These are phyloP conservation scores for cucumber (Cucumis sativus) DNA, from an alignment of 306 rosid species.

Conservation along the genomic window DNA sequence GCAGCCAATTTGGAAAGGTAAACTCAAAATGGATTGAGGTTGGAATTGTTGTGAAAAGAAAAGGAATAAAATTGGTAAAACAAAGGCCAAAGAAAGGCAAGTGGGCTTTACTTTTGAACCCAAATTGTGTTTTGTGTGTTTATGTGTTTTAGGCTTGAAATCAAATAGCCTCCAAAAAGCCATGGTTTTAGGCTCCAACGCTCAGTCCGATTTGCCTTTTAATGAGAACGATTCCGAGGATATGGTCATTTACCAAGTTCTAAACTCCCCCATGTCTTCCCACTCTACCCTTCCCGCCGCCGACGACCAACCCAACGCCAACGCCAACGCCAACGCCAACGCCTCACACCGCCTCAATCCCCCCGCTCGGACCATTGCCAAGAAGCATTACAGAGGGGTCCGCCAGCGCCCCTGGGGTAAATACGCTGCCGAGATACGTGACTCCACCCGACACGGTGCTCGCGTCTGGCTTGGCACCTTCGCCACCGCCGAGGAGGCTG, in stretches of 20 bases:
- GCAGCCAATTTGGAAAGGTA: not conserved
- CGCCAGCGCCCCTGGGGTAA: constrained; percentile 88
- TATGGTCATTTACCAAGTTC: constrained; percentile 73
- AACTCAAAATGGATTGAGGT: not conserved
- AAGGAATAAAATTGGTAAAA: not conserved
- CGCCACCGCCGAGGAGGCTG: constrained; percentile 80
- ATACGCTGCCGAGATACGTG: constrained; percentile 86
- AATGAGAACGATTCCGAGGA: constrained; percentile 86
- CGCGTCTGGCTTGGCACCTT: constrained; percentile 88
- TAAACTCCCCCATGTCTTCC: constrained; percentile 41
- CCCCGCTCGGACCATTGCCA: constrained; percentile 22
- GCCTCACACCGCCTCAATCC: constrained; percentile 12
- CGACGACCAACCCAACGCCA: constrained; percentile 6
- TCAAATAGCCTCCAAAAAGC: not conserved
- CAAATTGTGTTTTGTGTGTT: not conserved
- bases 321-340: not conserved
- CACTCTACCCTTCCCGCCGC: constrained; percentile 9
- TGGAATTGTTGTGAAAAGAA: not conserved
- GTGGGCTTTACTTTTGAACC: not conserved
- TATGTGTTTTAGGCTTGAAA: too few relatives aligned
- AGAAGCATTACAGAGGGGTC: constrained; percentile 84
- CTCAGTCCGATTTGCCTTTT: constrained; percentile 59
- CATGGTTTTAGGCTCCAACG: constrained; percentile 38
- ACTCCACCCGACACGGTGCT: constrained; percentile 52
- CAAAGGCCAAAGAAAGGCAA: not conserved